These are phyloP conservation scores for Nannochloris sp. DNA, from an alignment of 139 green algal species.

Conservation along the genomic window DNA sequence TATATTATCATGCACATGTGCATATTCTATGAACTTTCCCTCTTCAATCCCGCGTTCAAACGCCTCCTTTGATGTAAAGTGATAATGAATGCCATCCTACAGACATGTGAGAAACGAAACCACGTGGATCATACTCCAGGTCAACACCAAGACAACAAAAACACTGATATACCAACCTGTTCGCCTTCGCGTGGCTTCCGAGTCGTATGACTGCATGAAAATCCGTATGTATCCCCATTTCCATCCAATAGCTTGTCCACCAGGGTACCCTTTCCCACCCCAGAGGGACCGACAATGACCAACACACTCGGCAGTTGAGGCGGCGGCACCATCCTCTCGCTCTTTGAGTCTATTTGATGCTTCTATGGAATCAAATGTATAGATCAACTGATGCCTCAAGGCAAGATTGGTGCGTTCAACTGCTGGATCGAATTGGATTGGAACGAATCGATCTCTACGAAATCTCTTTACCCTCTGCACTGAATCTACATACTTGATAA, in stretches of 20 bases:
- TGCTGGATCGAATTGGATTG: too few relatives aligned
- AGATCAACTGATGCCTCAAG: too few relatives aligned
- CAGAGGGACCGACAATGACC: conserved; percentile 74
- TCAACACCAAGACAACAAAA: conserved; percentile 1
- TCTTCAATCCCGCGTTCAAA: conserved; percentile 59
- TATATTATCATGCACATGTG: conserved; percentile 75
- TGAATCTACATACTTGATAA: too few relatives aligned
- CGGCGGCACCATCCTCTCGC: too few relatives aligned
- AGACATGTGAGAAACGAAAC: conserved; percentile 4
- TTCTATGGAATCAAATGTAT: too few relatives aligned
- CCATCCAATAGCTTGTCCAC: conserved; percentile 53
- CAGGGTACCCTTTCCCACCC: conserved; percentile 83
- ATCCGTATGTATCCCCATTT: conserved; percentile 49
- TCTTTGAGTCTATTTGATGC: too few relatives aligned
- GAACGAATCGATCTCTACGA: too few relatives aligned
- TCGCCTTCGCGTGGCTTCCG: conserved; percentile 45
- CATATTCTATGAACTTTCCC: conserved; percentile 74
- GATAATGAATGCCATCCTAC: conserved; percentile 72
- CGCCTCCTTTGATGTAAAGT: conserved; percentile 59
- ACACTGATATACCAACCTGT: conserved; percentile 23
- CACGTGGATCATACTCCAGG: not conserved
- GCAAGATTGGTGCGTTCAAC: too few relatives aligned
- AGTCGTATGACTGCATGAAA: conserved; percentile 77
- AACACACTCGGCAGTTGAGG: conserved; percentile 31
- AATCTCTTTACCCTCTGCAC: too few relatives aligned